Evolutionary conservation across 495 filamentous ascomycete species (phyloP).

Genomic region (Penicillium cataractarum): DNA sequence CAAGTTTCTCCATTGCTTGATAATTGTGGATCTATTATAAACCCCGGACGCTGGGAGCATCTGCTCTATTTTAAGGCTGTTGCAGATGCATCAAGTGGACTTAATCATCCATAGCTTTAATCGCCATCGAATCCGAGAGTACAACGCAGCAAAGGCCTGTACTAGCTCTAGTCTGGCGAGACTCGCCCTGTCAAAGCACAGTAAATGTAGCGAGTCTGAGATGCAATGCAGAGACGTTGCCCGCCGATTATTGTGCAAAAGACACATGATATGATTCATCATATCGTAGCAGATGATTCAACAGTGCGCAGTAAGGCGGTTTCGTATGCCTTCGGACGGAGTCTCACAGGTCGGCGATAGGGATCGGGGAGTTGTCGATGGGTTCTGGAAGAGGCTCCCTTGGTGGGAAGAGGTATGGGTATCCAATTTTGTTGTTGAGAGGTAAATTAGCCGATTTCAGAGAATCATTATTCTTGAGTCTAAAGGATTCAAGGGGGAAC

Average conservation of each 20-base stretch:
- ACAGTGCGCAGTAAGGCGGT: not conserved
- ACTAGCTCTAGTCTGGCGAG: not conserved
- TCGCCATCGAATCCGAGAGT: too few species aligned
- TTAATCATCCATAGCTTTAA: not conserved
- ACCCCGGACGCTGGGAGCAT: not conserved
- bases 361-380: not conserved
- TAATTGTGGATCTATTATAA: not conserved
- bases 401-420: not conserved
- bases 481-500: conserved; percentile 7
- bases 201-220: not conserved
- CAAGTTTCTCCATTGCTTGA: not conserved
- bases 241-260: not conserved
- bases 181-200: not conserved
- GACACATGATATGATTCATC: not conserved
- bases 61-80: not conserved
- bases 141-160: not conserved
- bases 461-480: conserved; percentile 27
- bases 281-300: not conserved
- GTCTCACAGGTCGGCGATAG: too few species aligned
- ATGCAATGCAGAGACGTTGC: not conserved
- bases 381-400: not conserved
- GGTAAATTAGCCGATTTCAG: not conserved
- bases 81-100: not conserved
- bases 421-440: not conserved
- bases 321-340: not conserved